A percentile compares a stretch with the other conserved stretches of the same genome.
Evolutionary conservation across 169 alveolate species (phyloP).

Genomic region (Perkinsus olseni): DNA sequence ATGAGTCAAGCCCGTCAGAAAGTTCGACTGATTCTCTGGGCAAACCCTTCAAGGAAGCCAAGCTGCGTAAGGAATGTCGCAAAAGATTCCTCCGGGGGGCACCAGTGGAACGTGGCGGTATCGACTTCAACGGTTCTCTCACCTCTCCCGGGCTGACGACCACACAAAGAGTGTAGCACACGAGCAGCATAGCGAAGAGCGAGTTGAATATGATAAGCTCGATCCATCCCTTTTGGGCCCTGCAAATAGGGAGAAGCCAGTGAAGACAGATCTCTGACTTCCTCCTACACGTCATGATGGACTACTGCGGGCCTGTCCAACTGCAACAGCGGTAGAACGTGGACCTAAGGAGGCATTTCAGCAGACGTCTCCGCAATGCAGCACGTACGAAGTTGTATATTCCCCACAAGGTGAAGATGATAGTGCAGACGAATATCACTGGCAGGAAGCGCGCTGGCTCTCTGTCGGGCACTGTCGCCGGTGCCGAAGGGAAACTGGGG

Average conservation of each 20-base stretch:
- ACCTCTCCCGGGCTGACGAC: neutral
- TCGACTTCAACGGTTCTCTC: neutral
- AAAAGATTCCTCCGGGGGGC: no score
- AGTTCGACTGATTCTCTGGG: no score
- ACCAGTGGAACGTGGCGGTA: no score
- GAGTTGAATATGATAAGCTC: neutral
- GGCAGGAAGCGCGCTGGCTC: neutral
- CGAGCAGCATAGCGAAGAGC: neutral
- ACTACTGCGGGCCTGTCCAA: neutral
- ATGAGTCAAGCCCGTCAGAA: no score
- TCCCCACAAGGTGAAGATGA: neutral
- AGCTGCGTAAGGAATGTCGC: no score
- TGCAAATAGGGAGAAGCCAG: neutral
- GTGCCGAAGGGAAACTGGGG: neutral
- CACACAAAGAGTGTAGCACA: neutral
- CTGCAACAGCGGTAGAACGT: neutral
- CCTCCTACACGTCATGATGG: neutral
- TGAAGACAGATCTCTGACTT: neutral
- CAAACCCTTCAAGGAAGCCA: no score
- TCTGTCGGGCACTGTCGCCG: neutral
- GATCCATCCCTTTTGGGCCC: neutral
- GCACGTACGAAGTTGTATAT: neutral
- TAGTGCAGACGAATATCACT: neutral
- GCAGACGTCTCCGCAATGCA: no score
- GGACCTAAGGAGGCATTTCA: no score